phyloP scores from a whole-genome alignment of 345 rosid genomes.

The Atalantia buxifolia region DNA sequence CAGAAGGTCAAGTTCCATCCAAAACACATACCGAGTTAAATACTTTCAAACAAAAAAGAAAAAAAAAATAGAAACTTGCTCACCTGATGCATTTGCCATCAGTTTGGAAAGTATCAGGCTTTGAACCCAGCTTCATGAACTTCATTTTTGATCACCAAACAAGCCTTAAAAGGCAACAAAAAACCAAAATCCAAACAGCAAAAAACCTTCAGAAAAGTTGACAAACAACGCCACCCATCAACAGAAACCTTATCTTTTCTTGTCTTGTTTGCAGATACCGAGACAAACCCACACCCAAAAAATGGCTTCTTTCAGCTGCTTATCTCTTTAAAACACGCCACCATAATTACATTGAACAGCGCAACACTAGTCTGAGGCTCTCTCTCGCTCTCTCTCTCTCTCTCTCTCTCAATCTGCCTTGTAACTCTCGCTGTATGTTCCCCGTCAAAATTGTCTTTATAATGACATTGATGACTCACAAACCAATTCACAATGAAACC shows the following conservation, averaged over 20 bases:
- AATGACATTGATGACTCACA: slow-evolving; percentile 25
- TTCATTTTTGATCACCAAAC: slow-evolving; percentile 51
- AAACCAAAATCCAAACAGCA: neutral
- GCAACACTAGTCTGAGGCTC: neutral
- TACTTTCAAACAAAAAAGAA: neutral
- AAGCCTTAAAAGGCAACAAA: neutral
- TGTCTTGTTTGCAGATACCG: neutral
- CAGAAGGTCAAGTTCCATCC: neutral
- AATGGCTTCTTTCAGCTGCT: neutral
- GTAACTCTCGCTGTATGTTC: slow-evolving; percentile 25
- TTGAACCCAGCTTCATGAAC: slow-evolving; percentile 94
- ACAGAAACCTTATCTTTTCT: neutral
- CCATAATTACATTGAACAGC: slow-evolving; percentile 5
- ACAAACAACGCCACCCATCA: slow-evolving; percentile 4
- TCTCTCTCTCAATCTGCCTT: slow-evolving; percentile 17
- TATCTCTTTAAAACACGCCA: neutral
- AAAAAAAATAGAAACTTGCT: slow-evolving; percentile 11
- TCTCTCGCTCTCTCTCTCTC: too few relatives aligned
- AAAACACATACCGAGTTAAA: neutral
- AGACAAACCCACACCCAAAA: slow-evolving; percentile 9
- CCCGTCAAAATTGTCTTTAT: slow-evolving; percentile 24
- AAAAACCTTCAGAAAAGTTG: slow-evolving; percentile 14
- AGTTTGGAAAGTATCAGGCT: slow-evolving; percentile 83
- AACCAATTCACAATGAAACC: slow-evolving; percentile 3
- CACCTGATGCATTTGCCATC: slow-evolving; percentile 72